Base-by-base conservation (phyloP, 1,284 basidiomycete genomes). In the Cutaneotrichosporon cutaneum region DNA sequence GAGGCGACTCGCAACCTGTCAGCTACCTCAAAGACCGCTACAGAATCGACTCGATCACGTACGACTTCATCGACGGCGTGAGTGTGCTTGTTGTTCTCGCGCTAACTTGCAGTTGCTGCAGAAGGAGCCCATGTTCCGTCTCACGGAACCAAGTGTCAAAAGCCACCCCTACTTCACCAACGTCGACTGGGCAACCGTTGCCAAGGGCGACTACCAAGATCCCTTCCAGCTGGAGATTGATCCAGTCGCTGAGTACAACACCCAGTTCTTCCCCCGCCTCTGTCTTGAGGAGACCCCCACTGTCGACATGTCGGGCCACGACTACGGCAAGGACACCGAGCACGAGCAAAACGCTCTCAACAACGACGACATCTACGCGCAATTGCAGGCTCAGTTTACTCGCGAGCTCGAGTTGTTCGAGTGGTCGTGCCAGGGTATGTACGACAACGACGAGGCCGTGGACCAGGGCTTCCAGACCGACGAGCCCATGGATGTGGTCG, bases 171-270 rank as follows among this genome's bases (percentile, higher is more conserved):
- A 97, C 82, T 97, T 98, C 82, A 89, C 88, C 33, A 92, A 93
- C 89, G 94, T 97, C 22, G 71, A 75, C 57, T 77, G 73, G 73
- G 70, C 70, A 2, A 68, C 70, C 2, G 72, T 76, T 18, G 59
- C 59, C 7, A 58, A 61, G 33, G 73, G 73, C 32, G 71, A 73
- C 27, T 79, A 79, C 59, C 65, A 71, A 24, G 93, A 95, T 72
- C 95, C 95, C n/a, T 95, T 96, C 83, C 92, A 94, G 70, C 94
- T 95, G 22, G 88, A 90, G 21, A 91, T 94, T 72, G 92, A 98
- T 76, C 91, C 92, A 8, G 86, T 86, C 52, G 92, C 96, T 77
- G 93, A 94, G 68, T 89, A 88, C 73, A 95, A 99, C 84, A 95
- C 92, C 66, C 91, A 93, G 78, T 97, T 98, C 81, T 99, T 98